Conservation (phyloP, 192 early-diverging fungal species). For the Lunasporangiospora selenospora region DNA sequence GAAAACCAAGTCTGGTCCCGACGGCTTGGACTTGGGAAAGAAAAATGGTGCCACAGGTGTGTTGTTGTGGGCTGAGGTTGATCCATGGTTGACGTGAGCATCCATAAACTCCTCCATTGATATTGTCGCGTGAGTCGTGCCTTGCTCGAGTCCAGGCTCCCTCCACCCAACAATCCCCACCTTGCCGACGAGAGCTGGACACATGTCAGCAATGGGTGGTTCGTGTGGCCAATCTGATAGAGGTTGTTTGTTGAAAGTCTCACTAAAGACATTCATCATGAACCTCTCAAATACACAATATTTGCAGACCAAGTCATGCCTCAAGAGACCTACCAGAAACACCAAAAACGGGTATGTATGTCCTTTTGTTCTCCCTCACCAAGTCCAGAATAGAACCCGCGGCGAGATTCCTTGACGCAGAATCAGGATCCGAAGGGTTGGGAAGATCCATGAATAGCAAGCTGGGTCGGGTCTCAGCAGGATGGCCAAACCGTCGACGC, state of each 20-base stretch:
- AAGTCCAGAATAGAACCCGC: background rate
- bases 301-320: too few species aligned
- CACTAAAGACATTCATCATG: slow-evolving; percentile 16
- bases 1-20: slow-evolving; percentile 21
- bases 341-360: background rate
- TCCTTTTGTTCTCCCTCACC: slow-evolving; percentile 4
- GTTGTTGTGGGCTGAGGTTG: slow-evolving; percentile 3
- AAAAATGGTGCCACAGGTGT: slow-evolving; percentile 16
- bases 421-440: background rate
- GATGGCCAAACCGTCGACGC: background rate
- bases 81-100: slow-evolving; percentile 14
- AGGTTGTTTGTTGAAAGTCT: slow-evolving; percentile 18
- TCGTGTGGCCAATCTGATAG: slow-evolving; percentile 22
- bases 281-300: slow-evolving; percentile 8
- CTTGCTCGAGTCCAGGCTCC: slow-evolving; percentile 24
- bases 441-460: slow-evolving; percentile 22
- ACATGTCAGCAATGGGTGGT: slow-evolving; percentile 19
- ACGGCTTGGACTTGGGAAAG: slow-evolving; percentile 17
- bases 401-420: slow-evolving; percentile 7
- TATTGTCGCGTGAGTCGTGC: slow-evolving; percentile 9
- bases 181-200: slow-evolving; percentile 22
- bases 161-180: slow-evolving; percentile 21
- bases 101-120: slow-evolving; percentile 26
- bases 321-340: too few species aligned
- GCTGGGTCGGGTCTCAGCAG: slow-evolving; percentile 1